Evolutionary conservation across 2,329 filamentous ascomycete genomes (phyloP).

Genomic region (Verticillium nubilum): DNA sequence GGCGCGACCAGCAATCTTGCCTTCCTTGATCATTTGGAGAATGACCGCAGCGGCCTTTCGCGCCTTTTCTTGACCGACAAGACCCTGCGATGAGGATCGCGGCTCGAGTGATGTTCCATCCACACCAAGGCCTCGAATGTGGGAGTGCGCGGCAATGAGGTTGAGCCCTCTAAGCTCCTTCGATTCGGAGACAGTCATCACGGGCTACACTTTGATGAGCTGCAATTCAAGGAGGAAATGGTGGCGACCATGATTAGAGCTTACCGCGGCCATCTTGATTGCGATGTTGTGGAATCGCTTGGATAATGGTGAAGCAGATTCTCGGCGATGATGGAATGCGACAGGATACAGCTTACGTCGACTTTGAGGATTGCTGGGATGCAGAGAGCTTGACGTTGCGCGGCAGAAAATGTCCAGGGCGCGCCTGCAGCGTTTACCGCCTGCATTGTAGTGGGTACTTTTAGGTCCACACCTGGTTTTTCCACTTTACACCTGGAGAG

Average conservation of each 20-base stretch:
- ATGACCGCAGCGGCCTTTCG: slow-evolving; percentile 95
- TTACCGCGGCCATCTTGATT: slow-evolving; percentile 47
- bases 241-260: slow-evolving; percentile 18
- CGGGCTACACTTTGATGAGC: slow-evolving; percentile 35
- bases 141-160: slow-evolving; percentile 96
- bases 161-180: slow-evolving; percentile 96
- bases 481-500: neutral
- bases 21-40: slow-evolving; percentile 97
- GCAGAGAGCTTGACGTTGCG: neutral
- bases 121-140: slow-evolving; percentile 92
- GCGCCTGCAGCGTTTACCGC: neutral
- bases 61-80: slow-evolving; percentile 94
- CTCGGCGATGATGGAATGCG: neutral
- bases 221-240: neutral
- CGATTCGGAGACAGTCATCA: slow-evolving; percentile 82
- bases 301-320: neutral
- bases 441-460: neutral
- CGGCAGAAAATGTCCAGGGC: neutral
- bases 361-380: neutral
- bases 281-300: neutral
- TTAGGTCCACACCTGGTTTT: neutral
- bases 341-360: neutral
- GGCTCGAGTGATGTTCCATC: slow-evolving; percentile 89
- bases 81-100: slow-evolving; percentile 76
- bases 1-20: slow-evolving; percentile 94